Percentiles rank a stretch among this genome's conserved stretches.
Evolutionary conservation across 495 filamentous ascomycete species (phyloP).

Genomic region (Cladorrhinum samala): DNA sequence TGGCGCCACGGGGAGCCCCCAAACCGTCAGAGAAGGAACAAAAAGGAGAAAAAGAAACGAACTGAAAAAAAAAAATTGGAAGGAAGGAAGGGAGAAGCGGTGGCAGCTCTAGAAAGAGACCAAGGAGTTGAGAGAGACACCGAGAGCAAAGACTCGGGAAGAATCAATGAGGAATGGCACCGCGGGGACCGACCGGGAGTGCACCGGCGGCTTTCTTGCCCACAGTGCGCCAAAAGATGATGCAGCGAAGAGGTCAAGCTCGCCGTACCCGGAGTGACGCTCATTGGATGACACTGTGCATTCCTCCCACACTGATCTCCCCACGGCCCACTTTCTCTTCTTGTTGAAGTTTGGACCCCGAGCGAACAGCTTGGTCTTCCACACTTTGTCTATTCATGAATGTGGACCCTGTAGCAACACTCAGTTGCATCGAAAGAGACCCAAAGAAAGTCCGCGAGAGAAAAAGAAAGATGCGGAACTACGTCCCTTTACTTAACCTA

Average conservation of each 20-base stretch:
- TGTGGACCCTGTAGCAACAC: background rate
- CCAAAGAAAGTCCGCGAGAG: background rate
- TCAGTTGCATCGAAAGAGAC: background rate
- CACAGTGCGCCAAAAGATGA: constrained; percentile 12
- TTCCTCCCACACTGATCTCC: background rate
- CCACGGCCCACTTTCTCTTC: constrained; percentile 3
- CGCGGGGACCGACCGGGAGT: constrained; percentile 9
- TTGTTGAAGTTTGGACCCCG: background rate
- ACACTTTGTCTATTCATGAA: background rate
- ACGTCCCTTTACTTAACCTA: too few species aligned
- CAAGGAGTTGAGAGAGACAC: background rate
- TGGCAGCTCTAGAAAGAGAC: background rate
- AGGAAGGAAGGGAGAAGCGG: background rate
- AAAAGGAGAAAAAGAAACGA: constrained; percentile 2
- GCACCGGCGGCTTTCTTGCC: constrained; percentile 9
- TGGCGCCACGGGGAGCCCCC: background rate
- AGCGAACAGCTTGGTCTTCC: background rate
- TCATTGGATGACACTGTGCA: constrained; percentile 9
- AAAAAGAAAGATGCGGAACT: background rate
- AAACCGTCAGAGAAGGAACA: background rate
- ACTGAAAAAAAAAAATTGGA: background rate
- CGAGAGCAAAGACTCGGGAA: background rate
- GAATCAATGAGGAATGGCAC: background rate
- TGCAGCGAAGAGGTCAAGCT: constrained; percentile 1
- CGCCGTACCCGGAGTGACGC: constrained; percentile 15